phyloP scores from a whole-genome alignment of 192 early-diverging fungal species.

The Chytriomyces sp. region DNA sequence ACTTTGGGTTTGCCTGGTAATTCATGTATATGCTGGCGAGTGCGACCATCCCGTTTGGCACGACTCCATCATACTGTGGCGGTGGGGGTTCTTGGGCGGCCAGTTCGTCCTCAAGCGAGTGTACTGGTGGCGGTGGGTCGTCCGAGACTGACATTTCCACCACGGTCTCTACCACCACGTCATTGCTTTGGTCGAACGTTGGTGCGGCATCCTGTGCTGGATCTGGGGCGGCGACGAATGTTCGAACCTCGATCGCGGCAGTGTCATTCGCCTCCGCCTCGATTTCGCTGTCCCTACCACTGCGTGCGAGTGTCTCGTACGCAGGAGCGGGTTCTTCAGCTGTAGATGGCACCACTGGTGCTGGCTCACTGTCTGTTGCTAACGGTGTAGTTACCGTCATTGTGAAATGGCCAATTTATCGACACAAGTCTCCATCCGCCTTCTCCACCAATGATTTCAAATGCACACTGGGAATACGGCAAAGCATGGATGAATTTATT shows the following conservation, averaged over 20 bases:
- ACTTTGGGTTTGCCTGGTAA: not conserved
- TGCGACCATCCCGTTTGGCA: not conserved
- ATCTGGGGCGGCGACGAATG: no score
- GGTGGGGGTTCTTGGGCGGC: not conserved
- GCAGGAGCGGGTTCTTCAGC: not conserved
- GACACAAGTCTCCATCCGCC: not conserved
- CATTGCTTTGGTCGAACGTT: no score
- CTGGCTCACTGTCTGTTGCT: not conserved
- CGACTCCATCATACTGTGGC: conserved; percentile 1
- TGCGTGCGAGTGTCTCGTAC: not conserved
- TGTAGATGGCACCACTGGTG: no score
- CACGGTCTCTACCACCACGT: no score
- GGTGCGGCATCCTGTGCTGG: no score
- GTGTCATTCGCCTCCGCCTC: no score
- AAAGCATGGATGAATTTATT: not conserved
- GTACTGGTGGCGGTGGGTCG: no score
- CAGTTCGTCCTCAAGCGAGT: no score
- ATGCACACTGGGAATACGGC: not conserved
- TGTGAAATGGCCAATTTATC: not conserved
- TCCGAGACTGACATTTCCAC: no score
- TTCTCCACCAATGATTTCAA: not conserved
- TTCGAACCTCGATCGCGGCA: no score
- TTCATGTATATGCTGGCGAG: not conserved
- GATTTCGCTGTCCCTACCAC: not conserved
- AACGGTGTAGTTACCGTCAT: not conserved